These are phyloP conservation scores for Eucalyptus viminalis DNA, from an alignment of 345 rosid species.

Conservation along the genomic window DNA sequence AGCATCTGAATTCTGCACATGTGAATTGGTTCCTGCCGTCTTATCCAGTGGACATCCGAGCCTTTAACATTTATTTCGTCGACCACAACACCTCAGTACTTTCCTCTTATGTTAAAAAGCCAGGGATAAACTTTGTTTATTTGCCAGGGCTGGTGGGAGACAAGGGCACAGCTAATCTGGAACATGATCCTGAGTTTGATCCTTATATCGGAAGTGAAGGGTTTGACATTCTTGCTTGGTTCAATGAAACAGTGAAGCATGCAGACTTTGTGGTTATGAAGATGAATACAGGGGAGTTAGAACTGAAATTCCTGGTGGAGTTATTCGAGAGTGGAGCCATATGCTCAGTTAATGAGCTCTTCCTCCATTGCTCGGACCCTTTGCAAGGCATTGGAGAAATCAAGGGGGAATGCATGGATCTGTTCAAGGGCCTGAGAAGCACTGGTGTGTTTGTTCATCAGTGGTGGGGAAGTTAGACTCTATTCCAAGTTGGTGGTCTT, in stretches of 20 bases:
- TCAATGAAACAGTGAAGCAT: conserved; percentile 49
- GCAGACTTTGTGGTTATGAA: conserved; percentile 77
- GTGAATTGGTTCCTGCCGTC: conserved; percentile 54
- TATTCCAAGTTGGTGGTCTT: neutral
- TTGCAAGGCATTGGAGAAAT: conserved; percentile 4
- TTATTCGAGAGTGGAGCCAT: conserved; percentile 55
- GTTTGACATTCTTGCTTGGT: conserved; percentile 73
- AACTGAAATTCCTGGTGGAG: conserved; percentile 43
- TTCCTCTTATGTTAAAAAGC: conserved; percentile 52
- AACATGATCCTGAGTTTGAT: conserved; percentile 22
- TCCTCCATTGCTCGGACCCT: conserved; percentile 43
- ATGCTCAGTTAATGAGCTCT: conserved; percentile 71
- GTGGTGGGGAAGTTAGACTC: conserved; percentile 50
- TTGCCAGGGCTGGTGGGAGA: conserved; percentile 60
- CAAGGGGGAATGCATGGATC: conserved; percentile 30
- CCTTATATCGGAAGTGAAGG: conserved; percentile 41
- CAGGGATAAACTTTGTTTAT: conserved; percentile 69
- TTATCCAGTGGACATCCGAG: conserved; percentile 43
- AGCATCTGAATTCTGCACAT: conserved; percentile 31
- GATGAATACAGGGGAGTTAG: conserved; percentile 55
- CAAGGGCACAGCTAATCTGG: neutral
- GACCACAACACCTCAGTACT: conserved; percentile 72
- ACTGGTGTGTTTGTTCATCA: conserved; percentile 81
- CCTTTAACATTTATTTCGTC: conserved; percentile 59
- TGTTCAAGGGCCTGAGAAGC: conserved; percentile 52